Evolutionary conservation across 2,329 filamentous ascomycete genomes (phyloP).

Genomic region (Penicillium sp.): DNA sequence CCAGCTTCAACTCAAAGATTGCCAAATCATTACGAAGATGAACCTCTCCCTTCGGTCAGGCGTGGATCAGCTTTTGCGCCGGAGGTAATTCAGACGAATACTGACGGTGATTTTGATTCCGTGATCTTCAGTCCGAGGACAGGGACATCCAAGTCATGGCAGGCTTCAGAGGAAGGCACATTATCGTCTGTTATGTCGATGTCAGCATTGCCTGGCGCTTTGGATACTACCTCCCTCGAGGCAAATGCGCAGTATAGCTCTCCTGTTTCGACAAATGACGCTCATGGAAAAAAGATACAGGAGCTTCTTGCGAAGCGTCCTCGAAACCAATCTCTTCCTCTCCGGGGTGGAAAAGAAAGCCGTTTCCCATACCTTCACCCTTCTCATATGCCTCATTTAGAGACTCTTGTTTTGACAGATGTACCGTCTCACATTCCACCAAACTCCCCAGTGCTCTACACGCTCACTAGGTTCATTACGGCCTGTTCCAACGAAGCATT

Average conservation of each 20-base stretch:
- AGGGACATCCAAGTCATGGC: not conserved
- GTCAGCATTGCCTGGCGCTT: constrained; percentile 3
- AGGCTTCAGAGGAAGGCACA: not conserved
- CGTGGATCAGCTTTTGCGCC: constrained; percentile 45
- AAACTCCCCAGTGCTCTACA: constrained; percentile 40
- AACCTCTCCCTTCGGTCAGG: constrained; percentile 30
- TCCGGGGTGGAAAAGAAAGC: constrained; percentile 25
- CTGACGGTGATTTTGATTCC: constrained; percentile 1
- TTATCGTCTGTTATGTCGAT: constrained; percentile 9
- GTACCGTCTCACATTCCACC: constrained; percentile 46
- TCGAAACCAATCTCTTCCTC: constrained; percentile 27
- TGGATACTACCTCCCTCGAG: constrained; percentile 1
- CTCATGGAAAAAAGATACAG: constrained; percentile 33
- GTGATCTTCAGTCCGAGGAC: not conserved
- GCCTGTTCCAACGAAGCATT: constrained; percentile 53
- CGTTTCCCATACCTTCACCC: constrained; percentile 47
- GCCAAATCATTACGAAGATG: constrained; percentile 23
- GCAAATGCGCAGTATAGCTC: constrained; percentile 17
- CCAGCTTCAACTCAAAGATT: not conserved
- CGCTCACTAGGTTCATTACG: constrained; percentile 52
- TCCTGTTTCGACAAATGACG: constrained; percentile 19
- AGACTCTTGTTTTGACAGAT: constrained; percentile 53
- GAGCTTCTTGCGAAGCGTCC: constrained; percentile 38
- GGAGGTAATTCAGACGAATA: constrained; percentile 37
- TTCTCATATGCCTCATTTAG: constrained; percentile 50